Conservation (phyloP, 306 rosid species). For the Corylus avellana region DNA sequence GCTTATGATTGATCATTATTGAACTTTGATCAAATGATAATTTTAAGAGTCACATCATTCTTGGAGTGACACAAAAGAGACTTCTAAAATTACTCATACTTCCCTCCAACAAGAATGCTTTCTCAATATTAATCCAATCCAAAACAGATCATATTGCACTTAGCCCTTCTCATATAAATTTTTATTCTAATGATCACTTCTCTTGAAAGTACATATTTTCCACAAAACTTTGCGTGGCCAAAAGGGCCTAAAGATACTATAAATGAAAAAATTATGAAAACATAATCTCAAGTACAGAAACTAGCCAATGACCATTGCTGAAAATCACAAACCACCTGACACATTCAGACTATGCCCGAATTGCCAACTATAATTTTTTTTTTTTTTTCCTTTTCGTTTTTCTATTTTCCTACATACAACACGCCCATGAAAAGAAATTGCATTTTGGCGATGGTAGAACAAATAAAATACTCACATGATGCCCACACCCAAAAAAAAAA, state of each 20-base stretch:
- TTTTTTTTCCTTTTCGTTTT: constrained; percentile 4
- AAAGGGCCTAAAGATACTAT: constrained; percentile 22
- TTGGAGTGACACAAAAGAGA: too few relatives aligned
- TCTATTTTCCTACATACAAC: constrained; percentile 35
- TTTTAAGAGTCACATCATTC: too few relatives aligned
- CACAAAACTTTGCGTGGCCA: constrained; percentile 22
- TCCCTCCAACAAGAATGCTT: too few relatives aligned
- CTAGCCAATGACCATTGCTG: constrained; percentile 30
- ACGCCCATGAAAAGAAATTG: constrained; percentile 40
- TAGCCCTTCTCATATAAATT: neutral
- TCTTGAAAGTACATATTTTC: constrained; percentile 6
- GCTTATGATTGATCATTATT: too few relatives aligned
- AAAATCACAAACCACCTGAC: constrained; percentile 25
- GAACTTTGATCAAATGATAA: too few relatives aligned
- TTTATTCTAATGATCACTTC: neutral
- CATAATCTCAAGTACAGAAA: constrained; percentile 27
- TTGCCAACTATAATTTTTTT: constrained; percentile 24
- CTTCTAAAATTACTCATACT: too few relatives aligned
- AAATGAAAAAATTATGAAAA: constrained; percentile 17
- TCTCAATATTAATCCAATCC: neutral
- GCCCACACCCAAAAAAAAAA: constrained; percentile 34
- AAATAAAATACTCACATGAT: constrained; percentile 50
- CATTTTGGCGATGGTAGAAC: constrained; percentile 44
- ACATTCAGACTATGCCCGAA: constrained; percentile 40
- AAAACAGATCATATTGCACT: neutral